Conservation (phyloP, 768 basidiomycete genomes). For the Macrolepiota fuliginosa region DNA sequence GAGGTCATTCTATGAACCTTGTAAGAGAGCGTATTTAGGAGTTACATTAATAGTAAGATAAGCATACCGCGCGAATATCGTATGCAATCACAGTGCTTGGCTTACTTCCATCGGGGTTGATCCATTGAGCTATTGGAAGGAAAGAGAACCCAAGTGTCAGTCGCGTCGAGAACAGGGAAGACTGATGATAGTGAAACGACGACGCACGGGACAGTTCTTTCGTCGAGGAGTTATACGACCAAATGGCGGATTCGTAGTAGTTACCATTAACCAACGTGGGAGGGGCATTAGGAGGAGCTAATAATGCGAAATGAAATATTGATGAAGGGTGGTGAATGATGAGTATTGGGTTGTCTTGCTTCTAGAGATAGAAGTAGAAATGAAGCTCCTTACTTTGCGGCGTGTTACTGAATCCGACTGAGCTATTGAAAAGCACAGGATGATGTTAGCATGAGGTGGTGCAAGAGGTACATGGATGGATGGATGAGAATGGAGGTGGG, state of each 20-base stretch:
- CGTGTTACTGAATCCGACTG: constrained; percentile 33
- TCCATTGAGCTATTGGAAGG: constrained; percentile 36
- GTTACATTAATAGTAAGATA: background rate
- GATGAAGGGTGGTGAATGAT: background rate
- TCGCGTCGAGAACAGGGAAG: background rate
- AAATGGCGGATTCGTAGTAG: constrained; percentile 44
- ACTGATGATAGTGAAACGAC: background rate
- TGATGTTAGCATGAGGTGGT: background rate
- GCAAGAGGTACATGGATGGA: background rate
- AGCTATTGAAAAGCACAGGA: constrained; percentile 20
- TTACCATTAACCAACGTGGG: constrained; percentile 2
- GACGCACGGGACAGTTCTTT: constrained; percentile 38
- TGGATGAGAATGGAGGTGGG: background rate
- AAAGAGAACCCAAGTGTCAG: background rate
- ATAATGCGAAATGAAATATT: background rate
- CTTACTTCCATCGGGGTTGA: constrained; percentile 40
- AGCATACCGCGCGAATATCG: constrained; percentile 28
- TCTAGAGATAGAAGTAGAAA: background rate
- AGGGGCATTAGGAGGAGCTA: constrained; percentile 28
- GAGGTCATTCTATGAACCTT: constrained; percentile 28
- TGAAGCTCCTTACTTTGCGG: constrained; percentile 27
- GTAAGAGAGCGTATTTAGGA: background rate
- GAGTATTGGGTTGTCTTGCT: background rate
- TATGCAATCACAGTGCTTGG: constrained; percentile 38
- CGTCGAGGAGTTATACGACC: constrained; percentile 36